phyloP scores from a whole-genome alignment of 2,329 filamentous ascomycete genomes.

The Polychaeton citri region DNA sequence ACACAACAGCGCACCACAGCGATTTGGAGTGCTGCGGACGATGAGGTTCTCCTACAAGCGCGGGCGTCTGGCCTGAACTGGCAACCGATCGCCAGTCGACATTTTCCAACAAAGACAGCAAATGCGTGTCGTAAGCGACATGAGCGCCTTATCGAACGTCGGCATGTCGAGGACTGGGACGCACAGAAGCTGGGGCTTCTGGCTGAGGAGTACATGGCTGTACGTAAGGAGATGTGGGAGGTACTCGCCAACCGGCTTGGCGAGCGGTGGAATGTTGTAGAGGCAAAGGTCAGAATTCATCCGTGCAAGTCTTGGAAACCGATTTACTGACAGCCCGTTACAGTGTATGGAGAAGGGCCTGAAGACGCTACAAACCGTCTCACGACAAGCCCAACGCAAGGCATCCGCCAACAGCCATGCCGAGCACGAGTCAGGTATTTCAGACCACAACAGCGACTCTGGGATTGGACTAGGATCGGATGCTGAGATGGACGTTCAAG shows the following conservation, averaged over 20 bases:
- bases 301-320: conserved; percentile 20
- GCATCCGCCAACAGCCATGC: conserved; percentile 30
- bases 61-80: conserved; percentile 68
- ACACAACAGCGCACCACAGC: conserved; percentile 24
- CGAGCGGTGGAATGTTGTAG: conserved; percentile 53
- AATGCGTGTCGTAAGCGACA: conserved; percentile 86
- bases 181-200: conserved; percentile 59
- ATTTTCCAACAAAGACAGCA: conserved; percentile 63
- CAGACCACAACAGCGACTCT: conserved; percentile 49
- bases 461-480: conserved; percentile 46
- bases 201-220: conserved; percentile 64
- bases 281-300: conserved; percentile 57
- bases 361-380: conserved; percentile 62
- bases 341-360: conserved; percentile 75
- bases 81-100: conserved; percentile 61
- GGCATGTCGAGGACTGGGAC: conserved; percentile 66
- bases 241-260: conserved; percentile 50
- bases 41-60: conserved; percentile 58
- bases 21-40: conserved; percentile 59
- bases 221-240: conserved; percentile 72
- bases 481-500: conserved; percentile 27
- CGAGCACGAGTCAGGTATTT: conserved; percentile 24
- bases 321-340: not conserved
- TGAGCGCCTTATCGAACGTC: conserved; percentile 66
- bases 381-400: conserved; percentile 52